A percentile compares a stretch with the other conserved stretches of the same genome.
These are phyloP conservation scores for Xylaria sp. DNA, from an alignment of 2,329 filamentous ascomycete species.

Conservation along the genomic window DNA sequence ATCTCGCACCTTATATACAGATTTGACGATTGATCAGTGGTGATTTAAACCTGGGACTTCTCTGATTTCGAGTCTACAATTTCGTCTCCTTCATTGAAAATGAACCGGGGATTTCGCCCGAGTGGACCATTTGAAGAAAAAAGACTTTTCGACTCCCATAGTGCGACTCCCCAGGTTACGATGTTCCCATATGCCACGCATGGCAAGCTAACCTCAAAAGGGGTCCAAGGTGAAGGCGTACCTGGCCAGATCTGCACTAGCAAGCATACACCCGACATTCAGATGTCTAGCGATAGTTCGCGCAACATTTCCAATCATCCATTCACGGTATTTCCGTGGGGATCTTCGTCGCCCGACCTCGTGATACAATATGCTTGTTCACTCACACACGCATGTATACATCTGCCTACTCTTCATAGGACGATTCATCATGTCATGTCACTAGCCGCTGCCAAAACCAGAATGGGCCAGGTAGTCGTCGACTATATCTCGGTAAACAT, in stretches of 20 bases:
- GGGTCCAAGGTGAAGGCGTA: slow-evolving; percentile 17
- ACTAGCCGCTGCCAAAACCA: slow-evolving; percentile 33
- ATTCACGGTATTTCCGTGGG: slow-evolving; percentile 18
- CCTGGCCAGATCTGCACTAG: slow-evolving; percentile 25
- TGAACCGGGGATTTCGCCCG: no score
- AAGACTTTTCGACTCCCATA: background rate
- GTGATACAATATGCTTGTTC: slow-evolving; percentile 12
- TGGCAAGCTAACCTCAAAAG: background rate
- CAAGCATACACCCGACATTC: slow-evolving; percentile 23
- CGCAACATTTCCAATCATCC: slow-evolving; percentile 20
- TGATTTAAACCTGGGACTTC: background rate
- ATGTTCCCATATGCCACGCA: slow-evolving; percentile 7
- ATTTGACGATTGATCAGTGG: background rate
- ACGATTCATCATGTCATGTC: slow-evolving; percentile 30
- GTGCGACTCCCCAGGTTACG: background rate
- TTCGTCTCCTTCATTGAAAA: background rate
- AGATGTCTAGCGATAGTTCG: slow-evolving; percentile 24
- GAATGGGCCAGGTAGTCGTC: slow-evolving; percentile 1
- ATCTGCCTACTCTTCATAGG: background rate
- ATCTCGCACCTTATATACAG: background rate
- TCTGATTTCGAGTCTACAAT: background rate
- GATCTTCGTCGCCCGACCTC: slow-evolving; percentile 16
- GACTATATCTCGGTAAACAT: slow-evolving; percentile 1
- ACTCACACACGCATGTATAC: slow-evolving; percentile 11
- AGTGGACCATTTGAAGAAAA: no score